Base-by-base conservation (phyloP, 2,329 filamentous ascomycete species). In the Herpotrichia juniperi region DNA sequence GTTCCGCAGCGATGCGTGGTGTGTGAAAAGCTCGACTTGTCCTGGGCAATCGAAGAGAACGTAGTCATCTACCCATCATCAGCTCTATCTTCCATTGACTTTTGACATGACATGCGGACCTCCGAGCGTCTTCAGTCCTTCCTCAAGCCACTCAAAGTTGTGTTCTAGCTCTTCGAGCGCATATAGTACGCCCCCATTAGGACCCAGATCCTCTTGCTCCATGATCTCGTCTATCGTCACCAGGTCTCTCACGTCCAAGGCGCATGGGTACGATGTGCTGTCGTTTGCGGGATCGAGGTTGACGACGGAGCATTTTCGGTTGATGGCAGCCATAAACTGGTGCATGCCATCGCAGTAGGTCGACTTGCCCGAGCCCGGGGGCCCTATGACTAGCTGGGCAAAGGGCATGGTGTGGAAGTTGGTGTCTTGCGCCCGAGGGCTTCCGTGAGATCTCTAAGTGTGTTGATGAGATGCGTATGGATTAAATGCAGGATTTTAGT, bases 281-380 rank as follows among this genome's bases (percentile, higher is more conserved):
- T 97, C 93, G 79, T 99, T 99, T 48, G 94, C 94, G 22, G 94
- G 94, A 76, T 99, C 94, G 60, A 99, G 87, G 72, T 99, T 99
- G 53, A 97, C 91, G 31, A 97, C 87, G 14, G 91, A 96, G 79
- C 91, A 96, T 74, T 96, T 93, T 50, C 94, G 89, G 54, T 93
- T 92, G 71, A 99, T 96, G 58, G 94, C 93, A 60, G 88, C 88
- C 82, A 97, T 89, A 78, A 99, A 99, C 78, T 99, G 94, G 70
- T 97, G 91, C 90, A 99, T 96, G 71, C 94, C 94, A 86, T 97
- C 91, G 80, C 93, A 97, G 74, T 96, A 97, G 7, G 94, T 99
- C 59, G 92, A 97, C 79, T 99, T 99, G 55, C 94, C 94, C 25
- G 92, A 87, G 66, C 94, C 94, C 6, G 94, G 94, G 61, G 93